Base-by-base conservation (phyloP, 2,329 filamentous ascomycete species). In the Colletotrichum salicis region DNA sequence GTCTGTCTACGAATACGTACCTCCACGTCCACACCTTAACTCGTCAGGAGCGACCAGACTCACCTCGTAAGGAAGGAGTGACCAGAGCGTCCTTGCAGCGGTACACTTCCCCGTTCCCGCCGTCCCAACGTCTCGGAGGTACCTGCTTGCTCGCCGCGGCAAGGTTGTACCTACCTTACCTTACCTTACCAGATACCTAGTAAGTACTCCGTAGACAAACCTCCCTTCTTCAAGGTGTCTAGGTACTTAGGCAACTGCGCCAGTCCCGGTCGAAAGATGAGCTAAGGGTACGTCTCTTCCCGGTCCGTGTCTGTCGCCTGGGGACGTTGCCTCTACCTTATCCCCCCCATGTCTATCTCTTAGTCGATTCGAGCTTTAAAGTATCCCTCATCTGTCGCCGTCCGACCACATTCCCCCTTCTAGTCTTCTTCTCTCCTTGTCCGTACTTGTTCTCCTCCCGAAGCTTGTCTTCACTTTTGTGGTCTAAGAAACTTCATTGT, bases 261-360 rank as follows among this genome's bases (percentile, higher is more conserved):
- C 37, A 41, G 27, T 35, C 8, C 33, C 33, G 11, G 33, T 35
- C 33, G 45, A 7, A 51, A 22, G 45, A 13, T 19, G 52, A 55
- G 12, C 19, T 29, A 55, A 24, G 52, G 27, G 24, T 29, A 29
- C 52, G 22, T 55, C 35, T 29, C 57, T 41, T 45, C 57, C 61
- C 51, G 8, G 61, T 64, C 56, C 54, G 62, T 66, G 52, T 48
- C 41, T 48, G 41, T 22, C 41, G 67, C 27, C 63, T 56, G 48
- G 55, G 55, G 64, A 71, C 64, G 58, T 71, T 71, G 69, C 69
- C 58, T 71, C 45, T 70, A 56, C 66, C 70, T 69, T 55, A 60
- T 61, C 51, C 68, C 68, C 67, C 65, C 33, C 54, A 45, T 67
- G 33, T 48, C 27, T 58, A 15, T 10, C 33, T 61, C 41, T 61